A percentile compares a stretch with the other conserved stretches of the same genome.
These are phyloP conservation scores for Hirsutella minnesotensis DNA, from an alignment of 2,329 filamentous ascomycete species.

Conservation along the genomic window DNA sequence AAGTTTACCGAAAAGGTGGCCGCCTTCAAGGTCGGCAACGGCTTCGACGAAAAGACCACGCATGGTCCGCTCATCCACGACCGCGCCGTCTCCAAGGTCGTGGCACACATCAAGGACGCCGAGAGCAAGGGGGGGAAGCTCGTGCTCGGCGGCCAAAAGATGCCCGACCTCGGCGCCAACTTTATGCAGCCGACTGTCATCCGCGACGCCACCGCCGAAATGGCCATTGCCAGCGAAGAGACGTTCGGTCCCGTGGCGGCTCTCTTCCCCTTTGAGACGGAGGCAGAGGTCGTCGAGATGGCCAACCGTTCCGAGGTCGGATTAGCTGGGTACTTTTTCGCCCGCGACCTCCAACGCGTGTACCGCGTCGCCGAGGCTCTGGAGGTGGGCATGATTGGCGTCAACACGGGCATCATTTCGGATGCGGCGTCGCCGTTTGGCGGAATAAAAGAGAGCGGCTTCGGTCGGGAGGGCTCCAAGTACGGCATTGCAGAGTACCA, in stretches of 20 bases:
- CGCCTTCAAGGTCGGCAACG: slow-evolving; percentile 63
- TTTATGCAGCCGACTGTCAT: slow-evolving; percentile 89
- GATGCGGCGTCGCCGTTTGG: slow-evolving; percentile 55
- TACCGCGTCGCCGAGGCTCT: slow-evolving; percentile 54
- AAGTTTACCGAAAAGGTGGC: slow-evolving; percentile 62
- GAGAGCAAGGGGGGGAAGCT: slow-evolving; percentile 65
- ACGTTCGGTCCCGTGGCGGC: slow-evolving; percentile 93
- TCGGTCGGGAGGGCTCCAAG: slow-evolving; percentile 66
- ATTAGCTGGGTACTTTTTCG: slow-evolving; percentile 91
- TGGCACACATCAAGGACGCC: slow-evolving; percentile 70
- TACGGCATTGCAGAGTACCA: slow-evolving; percentile 71
- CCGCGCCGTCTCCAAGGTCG: slow-evolving; percentile 68
- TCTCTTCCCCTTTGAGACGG: slow-evolving; percentile 77
- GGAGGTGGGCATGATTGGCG: slow-evolving; percentile 79
- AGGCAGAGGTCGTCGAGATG: slow-evolving; percentile 74
- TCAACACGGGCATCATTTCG: slow-evolving; percentile 62
- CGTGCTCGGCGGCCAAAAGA: slow-evolving; percentile 60
- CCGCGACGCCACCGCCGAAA: slow-evolving; percentile 71
- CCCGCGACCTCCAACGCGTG: slow-evolving; percentile 45
- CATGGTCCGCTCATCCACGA: slow-evolving; percentile 80
- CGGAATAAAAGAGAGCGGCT: slow-evolving; percentile 72
- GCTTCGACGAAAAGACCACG: slow-evolving; percentile 58
- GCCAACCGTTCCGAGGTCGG: slow-evolving; percentile 80
- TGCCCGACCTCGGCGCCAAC: slow-evolving; percentile 66
- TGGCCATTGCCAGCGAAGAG: slow-evolving; percentile 78